Evolutionary conservation across 2,329 filamentous ascomycete species (phyloP).

Genomic region (Xylaria multiplex): DNA sequence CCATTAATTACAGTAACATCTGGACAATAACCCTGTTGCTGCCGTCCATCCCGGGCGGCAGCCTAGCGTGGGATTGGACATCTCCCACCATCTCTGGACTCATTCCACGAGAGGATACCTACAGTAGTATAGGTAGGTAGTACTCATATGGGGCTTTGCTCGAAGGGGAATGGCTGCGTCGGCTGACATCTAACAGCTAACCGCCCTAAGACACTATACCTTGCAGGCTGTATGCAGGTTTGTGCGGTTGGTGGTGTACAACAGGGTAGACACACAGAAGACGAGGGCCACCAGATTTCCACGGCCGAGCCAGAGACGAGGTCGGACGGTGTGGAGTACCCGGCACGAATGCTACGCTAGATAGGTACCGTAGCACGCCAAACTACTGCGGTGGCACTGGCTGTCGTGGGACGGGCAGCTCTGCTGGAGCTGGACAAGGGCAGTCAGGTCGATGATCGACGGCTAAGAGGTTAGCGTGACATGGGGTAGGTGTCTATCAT

Average conservation of each 20-base stretch:
- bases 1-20: not conserved
- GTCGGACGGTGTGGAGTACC: constrained; percentile 27
- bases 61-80: constrained; percentile 21
- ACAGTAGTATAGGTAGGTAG: not conserved
- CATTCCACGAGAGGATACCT: constrained; percentile 13
- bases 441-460: constrained; percentile 43
- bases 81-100: constrained; percentile 3
- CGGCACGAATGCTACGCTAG: constrained; percentile 25
- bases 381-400: too few relatives aligned
- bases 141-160: constrained; percentile 14
- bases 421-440: too few relatives aligned
- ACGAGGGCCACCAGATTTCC: constrained; percentile 12
- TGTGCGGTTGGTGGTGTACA: too few relatives aligned
- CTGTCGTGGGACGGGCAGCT: too few relatives aligned
- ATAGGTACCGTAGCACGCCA: too few relatives aligned
- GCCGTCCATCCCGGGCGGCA: constrained; percentile 32
- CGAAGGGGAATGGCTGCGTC: constrained; percentile 20
- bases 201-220: constrained; percentile 26
- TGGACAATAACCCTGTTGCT: constrained; percentile 13
- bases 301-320: not conserved
- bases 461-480: constrained; percentile 42
- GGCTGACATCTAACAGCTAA: constrained; percentile 20
- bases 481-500: constrained; percentile 33
- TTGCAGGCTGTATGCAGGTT: constrained; percentile 15
- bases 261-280: not conserved